Base-by-base conservation (phyloP, 257 asterid species). In the Solanum paucissectum region DNA sequence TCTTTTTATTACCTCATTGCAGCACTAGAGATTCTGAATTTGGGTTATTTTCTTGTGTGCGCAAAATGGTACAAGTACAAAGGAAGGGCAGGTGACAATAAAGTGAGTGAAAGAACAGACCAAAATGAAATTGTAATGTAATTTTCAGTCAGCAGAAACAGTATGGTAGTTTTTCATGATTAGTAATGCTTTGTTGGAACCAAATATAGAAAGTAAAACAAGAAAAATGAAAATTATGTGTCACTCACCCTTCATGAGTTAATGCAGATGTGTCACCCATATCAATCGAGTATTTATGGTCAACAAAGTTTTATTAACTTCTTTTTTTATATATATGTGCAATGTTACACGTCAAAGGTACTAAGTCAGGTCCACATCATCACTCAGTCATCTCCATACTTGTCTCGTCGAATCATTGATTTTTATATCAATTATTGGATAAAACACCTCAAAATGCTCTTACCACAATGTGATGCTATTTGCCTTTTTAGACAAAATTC, bases 31-130 rank as follows among this genome's bases (percentile, higher is more conserved):
- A 32, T 87, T 32, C 8, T 89, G 69, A 90, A 90, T 87, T 75
- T 90, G 60, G 66, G 27, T 2, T 90, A 89, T 64, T 90, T 90
- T 64, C 66, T 90, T 62, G 52, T 86, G 23, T 89, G 90, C 23
- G 81, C 92, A 9, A 90, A 86, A 38, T 90, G 91, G 90, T 90
- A 86, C 71, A 90, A 64, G 82, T 90, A 90, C 85, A 90, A 87
- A 82, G 87, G 76, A 55, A 83, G 37, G 49, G 83, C 79, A 37
- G 69, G 29, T 34, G 85, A 75, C 77, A 79, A 36, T 12, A 74
- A 74, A 74, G 25, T 74, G 52, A 37, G 6, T 21, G 83, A 74
- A 37, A 73, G 49, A 73, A 37, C 32, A 74, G 83, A 74, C 20
- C 52, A 74, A 37, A 11, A 20, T 20, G 79, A 74, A 36, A 74